Base-by-base conservation (phyloP, 2,329 filamentous ascomycete genomes). In the Macrophomina tecta region DNA sequence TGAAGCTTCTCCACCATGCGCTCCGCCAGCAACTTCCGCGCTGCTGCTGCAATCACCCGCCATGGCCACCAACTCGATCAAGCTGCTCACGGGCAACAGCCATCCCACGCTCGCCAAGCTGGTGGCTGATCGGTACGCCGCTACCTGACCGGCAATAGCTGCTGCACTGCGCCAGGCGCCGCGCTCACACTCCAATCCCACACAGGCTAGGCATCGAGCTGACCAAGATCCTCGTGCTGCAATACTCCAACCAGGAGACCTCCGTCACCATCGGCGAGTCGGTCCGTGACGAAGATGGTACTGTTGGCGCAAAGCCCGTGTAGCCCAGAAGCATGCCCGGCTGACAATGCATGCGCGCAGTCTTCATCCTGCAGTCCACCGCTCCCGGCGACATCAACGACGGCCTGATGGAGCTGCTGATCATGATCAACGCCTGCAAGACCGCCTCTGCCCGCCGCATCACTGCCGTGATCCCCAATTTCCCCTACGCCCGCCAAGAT, bases 351-450 rank as follows among this genome's bases (percentile, higher is more conserved):
- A 77, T 72, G 40, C 64, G 45, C 62, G 38, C 73, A 89, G 94
- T 97, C 76, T 98, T 97, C 83, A 97, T 98, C 74, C 85, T 98
- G 68, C 94, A 98, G 82, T 97, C 94, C 30, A 97, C 95, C 56
- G 90, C 92, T 48, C 94, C 94, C 1, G 94, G 94, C 78, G 94
- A 97, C 77, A 96, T 98, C 83, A 99, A 99, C 81, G 94, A 98
- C 79, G 93, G 93, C 60, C 87, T 99, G 68, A 98, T 99, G 94
- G 94, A 99, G 82, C 87, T 98, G 45, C 87, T 98, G 72, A 97
- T 98, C 82, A 97, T 97, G 90, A 96, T 97, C 80, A 96, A 97
- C 77, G 94, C 94, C 70, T 97, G 94, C 85, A 90, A 92, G 78
- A 92, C 90, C 30, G 90, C 90, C 49, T 91, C 89, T 42, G 94